These are phyloP conservation scores for Pseudocercospora crystallina DNA, from an alignment of 2,329 filamentous ascomycete species.

Conservation along the genomic window DNA sequence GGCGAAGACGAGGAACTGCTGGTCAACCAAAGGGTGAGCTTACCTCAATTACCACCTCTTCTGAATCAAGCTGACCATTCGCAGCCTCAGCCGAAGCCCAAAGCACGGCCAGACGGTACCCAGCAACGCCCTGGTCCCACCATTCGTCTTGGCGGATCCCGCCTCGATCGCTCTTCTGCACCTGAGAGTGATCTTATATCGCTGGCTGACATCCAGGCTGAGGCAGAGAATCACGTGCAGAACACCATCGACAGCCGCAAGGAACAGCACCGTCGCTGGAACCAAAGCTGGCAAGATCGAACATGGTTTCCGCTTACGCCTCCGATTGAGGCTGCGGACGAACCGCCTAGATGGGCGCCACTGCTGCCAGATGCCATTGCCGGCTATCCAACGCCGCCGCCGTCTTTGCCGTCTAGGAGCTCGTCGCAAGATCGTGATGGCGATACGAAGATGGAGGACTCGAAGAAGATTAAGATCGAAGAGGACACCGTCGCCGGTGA, in stretches of 20 bases:
- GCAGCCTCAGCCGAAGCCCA: conserved; percentile 45
- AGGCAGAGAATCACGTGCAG: conserved; percentile 78
- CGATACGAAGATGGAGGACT: conserved; percentile 39
- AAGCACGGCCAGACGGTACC: conserved; percentile 57
- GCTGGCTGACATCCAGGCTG: conserved; percentile 72
- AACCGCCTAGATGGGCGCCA: conserved; percentile 30
- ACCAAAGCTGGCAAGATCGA: conserved; percentile 82
- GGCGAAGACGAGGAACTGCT: conserved; percentile 85
- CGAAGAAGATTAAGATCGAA: conserved; percentile 25
- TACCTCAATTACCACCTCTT: conserved; percentile 6
- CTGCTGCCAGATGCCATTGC: conserved; percentile 26
- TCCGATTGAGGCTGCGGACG: conserved; percentile 56
- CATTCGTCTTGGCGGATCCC: conserved; percentile 42
- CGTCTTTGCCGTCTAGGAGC: conserved; percentile 45
- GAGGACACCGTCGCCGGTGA: conserved; percentile 3
- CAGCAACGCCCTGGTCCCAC: conserved; percentile 64
- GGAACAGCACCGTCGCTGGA: conserved; percentile 87
- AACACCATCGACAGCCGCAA: conserved; percentile 84
- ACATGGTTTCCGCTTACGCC: conserved; percentile 84
- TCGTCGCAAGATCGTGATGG: conserved; percentile 37
- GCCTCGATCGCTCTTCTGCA: conserved; percentile 64
- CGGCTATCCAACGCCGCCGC: conserved; percentile 48
- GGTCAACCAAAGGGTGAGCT: conserved; percentile 83
- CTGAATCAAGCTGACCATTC: conserved; percentile 23
- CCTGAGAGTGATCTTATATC: conserved; percentile 77